A percentile compares a stretch with the other conserved stretches of the same genome.
Conservation (phyloP, 164 flowering plant species). For the Annona squamosa region DNA sequence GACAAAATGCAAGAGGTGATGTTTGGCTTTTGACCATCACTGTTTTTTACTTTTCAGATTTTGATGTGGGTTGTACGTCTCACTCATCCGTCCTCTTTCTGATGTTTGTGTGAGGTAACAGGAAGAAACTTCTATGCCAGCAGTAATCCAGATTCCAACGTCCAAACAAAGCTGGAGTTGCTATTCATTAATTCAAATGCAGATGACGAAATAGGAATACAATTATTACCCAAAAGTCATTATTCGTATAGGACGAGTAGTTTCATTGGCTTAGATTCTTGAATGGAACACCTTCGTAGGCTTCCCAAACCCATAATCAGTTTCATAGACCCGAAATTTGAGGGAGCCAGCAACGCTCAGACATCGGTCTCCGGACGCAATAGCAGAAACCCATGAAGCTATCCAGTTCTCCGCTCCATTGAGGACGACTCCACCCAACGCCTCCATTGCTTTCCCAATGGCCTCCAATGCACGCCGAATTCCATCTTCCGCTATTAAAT, state of each 20-base stretch:
- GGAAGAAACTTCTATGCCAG: too few species aligned
- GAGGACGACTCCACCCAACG: slow-evolving; percentile 11
- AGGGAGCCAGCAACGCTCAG: slow-evolving; percentile 40
- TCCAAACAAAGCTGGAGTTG: too few species aligned
- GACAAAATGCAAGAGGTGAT: too few species aligned
- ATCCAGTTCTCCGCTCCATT: slow-evolving; percentile 21
- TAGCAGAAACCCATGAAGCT: neutral
- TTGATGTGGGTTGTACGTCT: too few species aligned
- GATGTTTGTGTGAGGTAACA: too few species aligned
- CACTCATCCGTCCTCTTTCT: too few species aligned
- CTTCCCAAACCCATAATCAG: slow-evolving; percentile 61
- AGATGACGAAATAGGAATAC: too few species aligned
- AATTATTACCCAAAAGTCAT: too few species aligned
- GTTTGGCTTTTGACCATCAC: too few species aligned
- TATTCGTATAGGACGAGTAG: neutral
- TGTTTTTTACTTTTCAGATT: too few species aligned
- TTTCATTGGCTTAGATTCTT: neutral
- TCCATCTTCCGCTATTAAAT: slow-evolving; percentile 27
- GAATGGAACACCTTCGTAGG: slow-evolving; percentile 35
- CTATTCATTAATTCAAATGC: too few species aligned
- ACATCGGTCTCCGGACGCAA: neutral
- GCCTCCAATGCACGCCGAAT: slow-evolving; percentile 19
- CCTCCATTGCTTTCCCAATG: slow-evolving; percentile 16
- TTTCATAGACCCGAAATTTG: slow-evolving; percentile 30
- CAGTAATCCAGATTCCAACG: too few species aligned